phyloP scores from a whole-genome alignment of 768 basidiomycete genomes.

The Agaricus sinodeliciosus region DNA sequence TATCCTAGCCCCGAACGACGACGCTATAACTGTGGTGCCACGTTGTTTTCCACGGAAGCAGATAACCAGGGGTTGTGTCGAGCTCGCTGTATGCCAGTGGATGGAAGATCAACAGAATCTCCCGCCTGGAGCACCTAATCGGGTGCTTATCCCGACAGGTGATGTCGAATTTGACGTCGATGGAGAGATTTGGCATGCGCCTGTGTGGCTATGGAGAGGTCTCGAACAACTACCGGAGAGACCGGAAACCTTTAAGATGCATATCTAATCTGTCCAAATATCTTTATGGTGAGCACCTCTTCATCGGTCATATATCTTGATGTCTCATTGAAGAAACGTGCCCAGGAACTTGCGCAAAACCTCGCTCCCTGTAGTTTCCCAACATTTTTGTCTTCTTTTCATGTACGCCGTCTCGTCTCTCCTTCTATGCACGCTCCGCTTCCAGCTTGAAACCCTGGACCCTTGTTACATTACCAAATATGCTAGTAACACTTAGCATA shows the following conservation, averaged over 20 bases:
- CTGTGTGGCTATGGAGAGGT: conserved; percentile 8
- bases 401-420: too few relatives aligned
- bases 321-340: not conserved
- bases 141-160: not conserved
- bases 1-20: not conserved
- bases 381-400: not conserved
- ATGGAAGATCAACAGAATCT: not conserved
- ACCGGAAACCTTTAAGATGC: not conserved
- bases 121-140: not conserved
- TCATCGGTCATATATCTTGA: not conserved
- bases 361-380: not conserved
- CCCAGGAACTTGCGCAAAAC: not conserved
- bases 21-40: not conserved
- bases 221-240: not conserved
- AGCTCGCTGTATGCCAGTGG: conserved; percentile 3
- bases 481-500: too few relatives aligned
- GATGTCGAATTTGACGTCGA: not conserved
- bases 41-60: not conserved
- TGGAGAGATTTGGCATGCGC: not conserved
- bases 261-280: not conserved
- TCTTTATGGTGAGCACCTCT: not conserved
- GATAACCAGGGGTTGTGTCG: conserved; percentile 1
- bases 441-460: too few relatives aligned
- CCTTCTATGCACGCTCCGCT: too few relatives aligned
- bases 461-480: too few relatives aligned